Evolutionary conservation across 1,284 basidiomycete species (phyloP).

Genomic region (Sphaerobolus stellatus): DNA sequence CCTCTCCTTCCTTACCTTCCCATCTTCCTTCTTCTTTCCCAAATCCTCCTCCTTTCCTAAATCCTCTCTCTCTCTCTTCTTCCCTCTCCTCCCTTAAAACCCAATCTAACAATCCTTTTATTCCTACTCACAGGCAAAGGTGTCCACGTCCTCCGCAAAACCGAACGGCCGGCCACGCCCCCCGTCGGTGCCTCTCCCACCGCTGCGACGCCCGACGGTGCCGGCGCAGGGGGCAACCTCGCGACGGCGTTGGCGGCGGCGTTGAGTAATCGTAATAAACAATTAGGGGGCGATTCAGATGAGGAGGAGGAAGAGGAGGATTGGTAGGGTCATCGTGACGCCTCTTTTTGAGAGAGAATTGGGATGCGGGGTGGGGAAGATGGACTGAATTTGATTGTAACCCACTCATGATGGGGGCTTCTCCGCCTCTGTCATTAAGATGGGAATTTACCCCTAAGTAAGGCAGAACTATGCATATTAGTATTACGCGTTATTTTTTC

Average conservation of each 20-base stretch:
- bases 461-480: too few relatives aligned
- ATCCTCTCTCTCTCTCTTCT: neutral
- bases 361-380: too few relatives aligned
- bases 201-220: slow-evolving; percentile 39
- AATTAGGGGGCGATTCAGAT: slow-evolving; percentile 82
- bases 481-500: too few relatives aligned
- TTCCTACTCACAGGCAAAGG: slow-evolving; percentile 62
- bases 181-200: slow-evolving; percentile 45
- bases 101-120: too few relatives aligned
- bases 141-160: slow-evolving; percentile 74
- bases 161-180: slow-evolving; percentile 34
- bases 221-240: slow-evolving; percentile 51
- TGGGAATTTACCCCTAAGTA: too few relatives aligned
- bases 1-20: neutral
- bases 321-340: too few relatives aligned
- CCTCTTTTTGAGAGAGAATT: too few relatives aligned
- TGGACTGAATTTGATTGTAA: too few relatives aligned
- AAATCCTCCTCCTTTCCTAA: neutral
- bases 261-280: slow-evolving; percentile 78
- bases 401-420: too few relatives aligned
- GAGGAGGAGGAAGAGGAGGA: slow-evolving; percentile 90
- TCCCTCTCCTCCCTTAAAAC: too few relatives aligned
- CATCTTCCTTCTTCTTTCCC: neutral
- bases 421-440: too few relatives aligned
- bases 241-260: slow-evolving; percentile 68